Evolutionary conservation across 768 basidiomycete genomes (phyloP), one percentile per base, ranked within the genome.

Genomic region (Tulasnella sp.): DNA sequence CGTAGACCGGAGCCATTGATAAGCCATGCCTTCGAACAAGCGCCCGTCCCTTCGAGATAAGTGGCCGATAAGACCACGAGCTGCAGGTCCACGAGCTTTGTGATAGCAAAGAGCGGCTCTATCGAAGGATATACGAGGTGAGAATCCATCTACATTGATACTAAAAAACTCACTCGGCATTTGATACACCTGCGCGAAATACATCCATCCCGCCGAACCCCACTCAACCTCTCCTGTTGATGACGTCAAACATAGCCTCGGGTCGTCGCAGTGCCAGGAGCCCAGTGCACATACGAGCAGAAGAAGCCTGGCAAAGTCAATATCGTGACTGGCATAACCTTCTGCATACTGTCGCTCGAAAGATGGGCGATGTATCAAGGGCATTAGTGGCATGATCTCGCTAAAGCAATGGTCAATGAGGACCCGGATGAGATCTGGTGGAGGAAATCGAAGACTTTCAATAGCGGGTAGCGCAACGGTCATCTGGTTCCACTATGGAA

Each of bases 251-350:
- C 38, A 75, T 61, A 82, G 79, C 8, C 84, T 73, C 0, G 75
- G 76, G 65, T 90, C 84, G 59, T 83, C 73, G 17, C 80, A 67
- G 68, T 74, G 73, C 67, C 81, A 67, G 0, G 85, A 74, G 2
- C 77, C 88, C 19, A 81, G 73, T 0, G 89, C 87, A 66, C 86
- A 88, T 0, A 88, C 78, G 1, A 87, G 74, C 8, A 90, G 73
- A 24, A 88, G 77, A 0, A 79, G 77, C 1, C 77, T 70, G 0
- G 76, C 80, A 66, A 91, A 89, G 0, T 72, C 65, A 0, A 74
- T 54, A 58, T 86, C 74, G 0, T 64, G 69, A 15, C 74, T 67
- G 65, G 87, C 81, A 1, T 81, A 65, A 0, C 77, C 77, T 3
- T 78, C 75, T 1, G 63, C 64, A 21, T 84, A 65, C n/a, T 74